Evolutionary conservation across 768 basidiomycete genomes (phyloP).

Genomic region (Calocera viscosa): DNA sequence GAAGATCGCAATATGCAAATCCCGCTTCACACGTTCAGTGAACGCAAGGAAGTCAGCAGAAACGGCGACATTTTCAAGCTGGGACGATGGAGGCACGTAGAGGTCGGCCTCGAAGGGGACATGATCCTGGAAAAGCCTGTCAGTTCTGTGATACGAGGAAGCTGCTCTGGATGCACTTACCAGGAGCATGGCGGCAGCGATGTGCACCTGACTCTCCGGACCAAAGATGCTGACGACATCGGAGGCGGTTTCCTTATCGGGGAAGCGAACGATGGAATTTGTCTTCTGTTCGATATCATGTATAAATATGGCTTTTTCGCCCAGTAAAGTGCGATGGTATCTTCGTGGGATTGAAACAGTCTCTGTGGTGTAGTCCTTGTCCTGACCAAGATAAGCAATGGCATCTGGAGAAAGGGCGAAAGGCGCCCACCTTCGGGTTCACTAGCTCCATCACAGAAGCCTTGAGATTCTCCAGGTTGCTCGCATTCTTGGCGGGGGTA

Average conservation of each 20-base stretch:
- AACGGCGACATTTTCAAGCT: constrained; percentile 59
- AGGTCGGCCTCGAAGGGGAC: constrained; percentile 95
- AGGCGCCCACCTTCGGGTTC: constrained; percentile 66
- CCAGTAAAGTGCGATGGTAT: constrained; percentile 87
- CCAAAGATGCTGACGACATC: constrained; percentile 95
- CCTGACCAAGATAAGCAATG: constrained; percentile 37
- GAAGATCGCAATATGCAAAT: constrained; percentile 80
- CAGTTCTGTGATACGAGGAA: not conserved
- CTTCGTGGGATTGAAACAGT: constrained; percentile 85
- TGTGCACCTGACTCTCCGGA: constrained; percentile 92
- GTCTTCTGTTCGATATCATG: constrained; percentile 95
- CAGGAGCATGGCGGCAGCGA: constrained; percentile 89
- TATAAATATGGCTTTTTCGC: constrained; percentile 94
- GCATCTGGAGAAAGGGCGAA: not conserved
- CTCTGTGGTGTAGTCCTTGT: constrained; percentile 93
- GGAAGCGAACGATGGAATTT: constrained; percentile 60
- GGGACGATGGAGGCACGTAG: constrained; percentile 71
- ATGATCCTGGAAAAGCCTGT: constrained; percentile 53
- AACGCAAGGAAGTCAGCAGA: constrained; percentile 78
- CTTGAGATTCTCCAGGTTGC: constrained; percentile 88
- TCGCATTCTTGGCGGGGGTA: constrained; percentile 94
- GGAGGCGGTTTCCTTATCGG: constrained; percentile 85
- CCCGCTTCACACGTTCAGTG: constrained; percentile 81
- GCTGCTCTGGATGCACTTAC: constrained; percentile 36
- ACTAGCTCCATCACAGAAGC: constrained; percentile 96